phyloP scores from a whole-genome alignment of 2,329 filamentous ascomycete genomes.

The Claviceps sp. region DNA sequence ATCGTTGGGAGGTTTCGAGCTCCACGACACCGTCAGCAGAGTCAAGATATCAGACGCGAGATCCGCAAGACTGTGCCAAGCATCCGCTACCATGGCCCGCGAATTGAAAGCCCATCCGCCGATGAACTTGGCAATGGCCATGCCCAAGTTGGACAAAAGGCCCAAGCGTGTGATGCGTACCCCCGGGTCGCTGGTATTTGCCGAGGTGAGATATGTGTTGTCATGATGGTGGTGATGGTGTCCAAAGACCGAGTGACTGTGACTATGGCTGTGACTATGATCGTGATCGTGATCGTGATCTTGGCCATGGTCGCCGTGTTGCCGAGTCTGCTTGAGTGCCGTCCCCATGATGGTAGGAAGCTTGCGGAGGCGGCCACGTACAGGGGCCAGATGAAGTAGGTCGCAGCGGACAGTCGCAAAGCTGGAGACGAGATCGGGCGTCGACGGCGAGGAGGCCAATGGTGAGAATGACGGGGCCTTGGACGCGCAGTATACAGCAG shows the following conservation, averaged over 20 bases:
- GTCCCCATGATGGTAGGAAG: conserved; percentile 16
- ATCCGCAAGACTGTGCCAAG: conserved; percentile 90
- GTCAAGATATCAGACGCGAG: conserved; percentile 91
- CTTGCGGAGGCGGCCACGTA: conserved; percentile 11
- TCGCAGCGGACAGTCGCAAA: conserved; percentile 3
- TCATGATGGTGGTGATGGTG: conserved; percentile 80
- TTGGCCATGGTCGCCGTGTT: conserved; percentile 17
- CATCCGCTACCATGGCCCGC: conserved; percentile 83
- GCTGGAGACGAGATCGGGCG: conserved; percentile 2
- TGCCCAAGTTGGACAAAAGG: conserved; percentile 70
- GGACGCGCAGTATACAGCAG: background rate
- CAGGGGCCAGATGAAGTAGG: conserved; percentile 11
- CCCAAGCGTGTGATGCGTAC: conserved; percentile 49
- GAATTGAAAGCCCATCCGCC: conserved; percentile 93
- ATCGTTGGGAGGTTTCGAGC: conserved; percentile 68
- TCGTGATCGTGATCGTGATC: conserved; percentile 23
- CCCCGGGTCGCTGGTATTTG: conserved; percentile 59
- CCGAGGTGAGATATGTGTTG: conserved; percentile 84
- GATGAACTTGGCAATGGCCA: conserved; percentile 86
- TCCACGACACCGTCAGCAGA: conserved; percentile 87
- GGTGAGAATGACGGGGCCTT: background rate
- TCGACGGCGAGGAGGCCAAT: conserved; percentile 1
- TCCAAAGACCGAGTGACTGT: conserved; percentile 27
- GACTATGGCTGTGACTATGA: conserved; percentile 27
- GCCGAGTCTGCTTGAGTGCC: conserved; percentile 19